phyloP scores from a whole-genome alignment of 2,329 filamentous ascomycete species.

The Cladosporium velox region DNA sequence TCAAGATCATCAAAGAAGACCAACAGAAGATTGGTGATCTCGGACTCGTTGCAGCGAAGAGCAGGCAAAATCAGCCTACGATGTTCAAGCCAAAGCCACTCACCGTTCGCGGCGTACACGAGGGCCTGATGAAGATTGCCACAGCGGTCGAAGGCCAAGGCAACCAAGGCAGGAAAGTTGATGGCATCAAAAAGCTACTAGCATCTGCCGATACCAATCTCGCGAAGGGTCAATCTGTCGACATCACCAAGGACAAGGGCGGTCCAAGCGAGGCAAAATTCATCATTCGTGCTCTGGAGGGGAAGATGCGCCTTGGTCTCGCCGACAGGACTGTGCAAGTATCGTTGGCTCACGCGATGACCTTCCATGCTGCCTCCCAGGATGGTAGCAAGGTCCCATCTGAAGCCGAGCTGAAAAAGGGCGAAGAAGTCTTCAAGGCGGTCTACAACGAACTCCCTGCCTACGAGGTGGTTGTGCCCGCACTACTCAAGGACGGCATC shows the following conservation, averaged over 20 bases:
- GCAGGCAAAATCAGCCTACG: constrained; percentile 88
- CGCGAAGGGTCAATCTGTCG: constrained; percentile 67
- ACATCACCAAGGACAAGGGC: constrained; percentile 89
- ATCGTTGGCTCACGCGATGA: constrained; percentile 83
- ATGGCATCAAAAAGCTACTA: constrained; percentile 93
- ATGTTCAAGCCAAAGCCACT: constrained; percentile 98
- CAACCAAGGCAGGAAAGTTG: constrained; percentile 86
- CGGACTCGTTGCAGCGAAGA: constrained; percentile 92
- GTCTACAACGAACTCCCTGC: constrained; percentile 88
- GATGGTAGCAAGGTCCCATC: constrained; percentile 69
- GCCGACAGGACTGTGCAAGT: constrained; percentile 92
- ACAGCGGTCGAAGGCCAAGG: constrained; percentile 77
- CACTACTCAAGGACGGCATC: constrained; percentile 83
- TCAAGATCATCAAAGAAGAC: constrained; percentile 89
- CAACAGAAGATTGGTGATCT: constrained; percentile 96
- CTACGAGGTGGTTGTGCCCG: constrained; percentile 92
- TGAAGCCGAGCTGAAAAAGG: constrained; percentile 75
- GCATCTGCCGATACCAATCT: constrained; percentile 79
- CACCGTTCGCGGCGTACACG: constrained; percentile 82
- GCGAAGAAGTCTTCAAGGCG: constrained; percentile 81
- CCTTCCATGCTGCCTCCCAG: constrained; percentile 75
- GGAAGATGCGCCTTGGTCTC: constrained; percentile 86
- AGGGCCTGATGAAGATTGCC: constrained; percentile 84
- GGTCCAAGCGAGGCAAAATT: constrained; percentile 94
- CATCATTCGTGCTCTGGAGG: constrained; percentile 88